Percentiles rank a stretch among this genome's conserved stretches.
These are phyloP conservation scores for Chytridium lagenaria DNA, from an alignment of 371 early-diverging fungal genomes.

Conservation along the genomic window DNA sequence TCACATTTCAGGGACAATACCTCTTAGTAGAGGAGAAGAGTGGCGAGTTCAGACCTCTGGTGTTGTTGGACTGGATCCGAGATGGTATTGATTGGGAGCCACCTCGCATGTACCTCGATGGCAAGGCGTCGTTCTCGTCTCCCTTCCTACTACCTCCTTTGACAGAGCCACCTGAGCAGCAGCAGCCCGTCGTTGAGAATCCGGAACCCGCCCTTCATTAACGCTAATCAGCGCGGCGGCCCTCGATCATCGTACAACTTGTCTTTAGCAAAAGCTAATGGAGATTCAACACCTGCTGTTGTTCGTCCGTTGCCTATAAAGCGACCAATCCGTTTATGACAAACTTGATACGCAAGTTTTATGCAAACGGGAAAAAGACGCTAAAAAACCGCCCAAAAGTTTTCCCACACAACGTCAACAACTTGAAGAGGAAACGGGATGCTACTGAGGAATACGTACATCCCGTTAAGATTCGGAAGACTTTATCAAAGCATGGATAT, in stretches of 20 bases:
- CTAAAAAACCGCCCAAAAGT: no score
- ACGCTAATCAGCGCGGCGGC: no score
- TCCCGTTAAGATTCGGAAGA: neutral
- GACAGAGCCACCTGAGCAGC: neutral
- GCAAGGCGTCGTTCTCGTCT: neutral
- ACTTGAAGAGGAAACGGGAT: slow-evolving; percentile 7
- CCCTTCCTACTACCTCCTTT: neutral
- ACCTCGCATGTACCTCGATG: neutral
- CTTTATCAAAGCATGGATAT: neutral
- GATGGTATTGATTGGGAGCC: neutral
- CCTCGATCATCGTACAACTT: slow-evolving; percentile 9
- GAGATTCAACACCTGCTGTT: neutral
- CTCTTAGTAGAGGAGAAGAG: neutral
- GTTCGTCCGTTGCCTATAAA: no score
- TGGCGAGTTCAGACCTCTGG: neutral
- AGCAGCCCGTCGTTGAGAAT: no score
- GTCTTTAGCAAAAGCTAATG: neutral
- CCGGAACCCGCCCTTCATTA: no score
- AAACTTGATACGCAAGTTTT: no score
- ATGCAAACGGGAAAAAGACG: no score
- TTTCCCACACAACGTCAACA: neutral
- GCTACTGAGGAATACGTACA: neutral
- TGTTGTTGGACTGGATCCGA: neutral
- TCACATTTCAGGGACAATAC: neutral
- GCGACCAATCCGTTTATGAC: no score